Conservation (phyloP, 495 filamentous ascomycete genomes). For the Sordaria brevicollis region DNA sequence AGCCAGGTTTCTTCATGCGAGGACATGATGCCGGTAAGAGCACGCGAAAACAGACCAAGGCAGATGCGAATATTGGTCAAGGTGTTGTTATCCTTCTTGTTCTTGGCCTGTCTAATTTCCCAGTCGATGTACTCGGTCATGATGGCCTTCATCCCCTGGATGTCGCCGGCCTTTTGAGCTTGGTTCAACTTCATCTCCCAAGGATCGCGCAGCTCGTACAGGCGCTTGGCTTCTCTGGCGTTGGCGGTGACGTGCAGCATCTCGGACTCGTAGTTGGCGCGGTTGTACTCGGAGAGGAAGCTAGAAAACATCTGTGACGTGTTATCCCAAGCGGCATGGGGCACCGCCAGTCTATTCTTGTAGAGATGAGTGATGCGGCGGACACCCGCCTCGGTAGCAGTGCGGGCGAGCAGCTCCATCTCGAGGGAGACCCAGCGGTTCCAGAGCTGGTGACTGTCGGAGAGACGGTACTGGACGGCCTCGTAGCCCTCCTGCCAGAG, state of each 20-base stretch:
- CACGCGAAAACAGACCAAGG: slow-evolving; percentile 69
- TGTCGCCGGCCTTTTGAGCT: slow-evolving; percentile 48
- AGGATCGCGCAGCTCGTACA: slow-evolving; percentile 57
- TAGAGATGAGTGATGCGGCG: slow-evolving; percentile 59
- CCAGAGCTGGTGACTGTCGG: slow-evolving; percentile 85
- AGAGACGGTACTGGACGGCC: slow-evolving; percentile 68
- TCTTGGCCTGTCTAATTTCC: slow-evolving; percentile 54
- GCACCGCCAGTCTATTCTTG: slow-evolving; percentile 60
- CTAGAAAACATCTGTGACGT: slow-evolving; percentile 75
- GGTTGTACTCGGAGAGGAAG: slow-evolving; percentile 71
- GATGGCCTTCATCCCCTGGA: slow-evolving; percentile 43
- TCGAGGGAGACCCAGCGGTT: slow-evolving; percentile 62
- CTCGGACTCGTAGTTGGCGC: slow-evolving; percentile 60
- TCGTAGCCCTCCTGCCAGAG: slow-evolving; percentile 73
- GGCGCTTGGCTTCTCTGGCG: slow-evolving; percentile 57
- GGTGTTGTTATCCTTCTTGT: slow-evolving; percentile 33
- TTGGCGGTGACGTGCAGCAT: slow-evolving; percentile 62
- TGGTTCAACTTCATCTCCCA: slow-evolving; percentile 59
- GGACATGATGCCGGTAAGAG: slow-evolving; percentile 53
- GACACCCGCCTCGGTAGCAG: slow-evolving; percentile 47
- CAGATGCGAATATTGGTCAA: slow-evolving; percentile 47
- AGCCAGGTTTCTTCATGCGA: slow-evolving; percentile 66
- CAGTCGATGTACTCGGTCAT: slow-evolving; percentile 73
- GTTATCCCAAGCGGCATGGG: slow-evolving; percentile 75
- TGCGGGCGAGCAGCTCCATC: slow-evolving; percentile 43